phyloP scores from a whole-genome alignment of 1,284 basidiomycete species.

The Moniliophthora roreri region DNA sequence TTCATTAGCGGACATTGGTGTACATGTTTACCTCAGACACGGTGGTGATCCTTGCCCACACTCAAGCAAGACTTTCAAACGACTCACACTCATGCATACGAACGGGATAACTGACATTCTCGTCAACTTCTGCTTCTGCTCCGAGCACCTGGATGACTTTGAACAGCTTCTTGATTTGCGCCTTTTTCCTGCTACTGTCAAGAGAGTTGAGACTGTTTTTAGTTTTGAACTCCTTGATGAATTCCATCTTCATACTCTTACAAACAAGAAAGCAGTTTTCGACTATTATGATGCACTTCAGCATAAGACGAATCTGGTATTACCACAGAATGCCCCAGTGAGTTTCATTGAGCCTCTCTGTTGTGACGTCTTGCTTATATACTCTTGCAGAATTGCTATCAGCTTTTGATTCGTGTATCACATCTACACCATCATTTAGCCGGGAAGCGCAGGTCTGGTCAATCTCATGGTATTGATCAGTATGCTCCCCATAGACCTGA shows the following conservation, averaged over 20 bases:
- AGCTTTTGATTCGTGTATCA: constrained; percentile 19
- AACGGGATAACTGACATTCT: constrained; percentile 22
- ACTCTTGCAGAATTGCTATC: constrained; percentile 21
- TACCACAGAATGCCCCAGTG: constrained; percentile 23
- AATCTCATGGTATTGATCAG: constrained; percentile 23
- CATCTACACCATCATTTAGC: constrained; percentile 26
- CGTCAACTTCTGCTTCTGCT: constrained; percentile 22
- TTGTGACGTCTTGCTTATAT: too few relatives aligned
- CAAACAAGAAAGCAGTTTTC: constrained; percentile 26
- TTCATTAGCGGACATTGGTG: constrained; percentile 6
- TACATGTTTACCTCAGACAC: constrained; percentile 12
- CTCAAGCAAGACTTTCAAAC: background rate
- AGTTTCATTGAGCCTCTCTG: constrained; percentile 3
- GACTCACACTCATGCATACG: constrained; percentile 16
- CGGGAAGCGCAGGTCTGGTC: constrained; percentile 20
- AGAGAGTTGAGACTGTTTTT: constrained; percentile 25
- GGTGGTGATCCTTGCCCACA: constrained; percentile 12
- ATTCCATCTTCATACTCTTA: constrained; percentile 24
- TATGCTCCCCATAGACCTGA: constrained; percentile 16
- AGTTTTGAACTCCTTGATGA: constrained; percentile 27
- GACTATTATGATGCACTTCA: constrained; percentile 26
- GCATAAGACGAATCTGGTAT: constrained; percentile 21
- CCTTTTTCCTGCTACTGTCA: constrained; percentile 25
- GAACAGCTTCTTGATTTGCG: constrained; percentile 10
- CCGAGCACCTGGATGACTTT: background rate